These are phyloP conservation scores for Cyclotella kingstonii DNA, from an alignment of 108 stramenopile genomes.

Conservation along the genomic window DNA sequence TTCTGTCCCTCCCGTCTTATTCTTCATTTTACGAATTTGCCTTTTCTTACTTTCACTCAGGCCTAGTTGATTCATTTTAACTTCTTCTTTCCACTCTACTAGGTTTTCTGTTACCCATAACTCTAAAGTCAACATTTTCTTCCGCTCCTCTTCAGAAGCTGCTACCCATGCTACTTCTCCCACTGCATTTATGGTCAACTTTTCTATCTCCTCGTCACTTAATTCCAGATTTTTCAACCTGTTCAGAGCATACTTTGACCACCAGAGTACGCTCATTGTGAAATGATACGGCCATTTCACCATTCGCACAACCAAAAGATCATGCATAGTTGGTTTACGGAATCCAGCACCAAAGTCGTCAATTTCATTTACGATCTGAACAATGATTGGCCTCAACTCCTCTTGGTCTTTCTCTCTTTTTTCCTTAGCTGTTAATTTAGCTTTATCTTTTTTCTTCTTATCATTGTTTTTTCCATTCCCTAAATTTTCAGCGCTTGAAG, in stretches of 20 bases:
- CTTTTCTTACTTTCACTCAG: constrained; percentile 61
- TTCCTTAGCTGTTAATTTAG: constrained; percentile 51
- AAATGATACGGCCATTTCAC: constrained; percentile 59
- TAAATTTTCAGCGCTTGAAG: background rate
- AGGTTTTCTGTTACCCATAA: constrained; percentile 75
- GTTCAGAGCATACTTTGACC: constrained; percentile 54
- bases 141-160: constrained; percentile 64
- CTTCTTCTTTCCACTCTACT: constrained; percentile 74
- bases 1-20: too few relatives aligned
- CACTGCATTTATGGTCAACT: constrained; percentile 78
- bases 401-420: constrained; percentile 64
- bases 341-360: constrained; percentile 88
- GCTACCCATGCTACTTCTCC: constrained; percentile 76
- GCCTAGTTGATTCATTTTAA: constrained; percentile 58
- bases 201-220: constrained; percentile 67
- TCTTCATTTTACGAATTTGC: constrained; percentile 43
- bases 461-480: constrained; percentile 18
- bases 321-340: constrained; percentile 80
- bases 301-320: constrained; percentile 69
- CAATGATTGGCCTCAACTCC: constrained; percentile 64
- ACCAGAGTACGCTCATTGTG: constrained; percentile 50
- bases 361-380: constrained; percentile 67
- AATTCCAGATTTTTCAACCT: constrained; percentile 57
- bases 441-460: constrained; percentile 47
- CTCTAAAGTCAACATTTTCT: constrained; percentile 63